Conservation (phyloP, 345 rosid genomes). For the Boechera stricta region DNA sequence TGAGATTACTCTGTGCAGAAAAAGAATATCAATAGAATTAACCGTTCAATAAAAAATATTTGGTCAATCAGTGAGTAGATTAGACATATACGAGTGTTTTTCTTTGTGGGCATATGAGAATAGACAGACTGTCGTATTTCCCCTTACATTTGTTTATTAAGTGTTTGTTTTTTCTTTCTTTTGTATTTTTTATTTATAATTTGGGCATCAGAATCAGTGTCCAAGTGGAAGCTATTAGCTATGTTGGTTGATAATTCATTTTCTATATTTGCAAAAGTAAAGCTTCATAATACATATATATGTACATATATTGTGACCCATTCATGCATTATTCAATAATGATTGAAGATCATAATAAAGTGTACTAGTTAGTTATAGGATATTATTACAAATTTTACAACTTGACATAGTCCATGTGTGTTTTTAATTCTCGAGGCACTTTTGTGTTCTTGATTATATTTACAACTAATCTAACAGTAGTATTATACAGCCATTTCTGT, state of each 20-base stretch:
- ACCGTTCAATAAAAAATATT: background rate
- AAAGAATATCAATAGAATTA: background rate
- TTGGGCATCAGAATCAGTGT: constrained; percentile 46
- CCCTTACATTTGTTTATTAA: constrained; percentile 22
- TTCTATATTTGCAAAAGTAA: constrained; percentile 21
- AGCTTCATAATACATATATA: constrained; percentile 17
- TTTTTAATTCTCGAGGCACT: constrained; percentile 45
- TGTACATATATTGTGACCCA: constrained; percentile 14
- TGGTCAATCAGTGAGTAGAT: background rate
- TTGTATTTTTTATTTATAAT: constrained; percentile 26
- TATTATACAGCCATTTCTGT: constrained; percentile 31
- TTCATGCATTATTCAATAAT: constrained; percentile 42
- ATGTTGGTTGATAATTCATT: constrained; percentile 42
- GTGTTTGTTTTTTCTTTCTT: constrained; percentile 6
- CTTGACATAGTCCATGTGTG: constrained; percentile 40
- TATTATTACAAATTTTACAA: constrained; percentile 37
- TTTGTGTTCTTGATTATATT: constrained; percentile 38
- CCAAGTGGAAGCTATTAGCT: constrained; percentile 46
- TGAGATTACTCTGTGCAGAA: background rate
- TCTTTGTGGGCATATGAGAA: constrained; percentile 7
- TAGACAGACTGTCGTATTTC: constrained; percentile 39
- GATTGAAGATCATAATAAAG: constrained; percentile 36
- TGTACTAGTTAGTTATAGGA: constrained; percentile 24
- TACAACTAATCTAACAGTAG: constrained; percentile 36
- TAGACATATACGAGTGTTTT: constrained; percentile 8